A percentile compares a stretch with the other conserved stretches of the same genome.
phyloP scores from a whole-genome alignment of 768 basidiomycete species.

The Macrolepiota dolichaula region DNA sequence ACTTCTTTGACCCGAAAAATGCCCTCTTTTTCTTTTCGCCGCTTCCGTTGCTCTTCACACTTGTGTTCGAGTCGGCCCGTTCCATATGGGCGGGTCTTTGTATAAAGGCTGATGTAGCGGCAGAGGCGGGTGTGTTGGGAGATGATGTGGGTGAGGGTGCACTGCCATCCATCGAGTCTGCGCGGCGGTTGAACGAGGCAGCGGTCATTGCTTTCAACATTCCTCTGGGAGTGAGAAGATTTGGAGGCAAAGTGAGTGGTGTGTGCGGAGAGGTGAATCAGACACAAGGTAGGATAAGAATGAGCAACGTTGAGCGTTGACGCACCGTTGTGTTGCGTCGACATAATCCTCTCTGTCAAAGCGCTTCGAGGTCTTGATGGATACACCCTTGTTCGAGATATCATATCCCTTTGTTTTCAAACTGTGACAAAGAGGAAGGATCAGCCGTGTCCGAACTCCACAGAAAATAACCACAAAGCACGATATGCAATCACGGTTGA shows the following conservation, averaged over 20 bases:
- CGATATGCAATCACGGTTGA: background rate
- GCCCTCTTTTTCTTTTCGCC: conserved; percentile 24
- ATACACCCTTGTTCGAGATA: conserved; percentile 57
- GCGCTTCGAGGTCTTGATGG: conserved; percentile 59
- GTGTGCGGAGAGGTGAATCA: background rate
- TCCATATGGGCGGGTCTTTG: conserved; percentile 15
- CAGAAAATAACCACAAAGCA: background rate
- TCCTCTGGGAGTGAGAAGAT: conserved; percentile 31
- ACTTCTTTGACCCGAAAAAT: background rate
- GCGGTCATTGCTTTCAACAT: conserved; percentile 35
- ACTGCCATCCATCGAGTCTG: background rate
- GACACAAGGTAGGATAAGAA: background rate
- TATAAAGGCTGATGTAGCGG: background rate
- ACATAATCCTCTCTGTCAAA: conserved; percentile 64
- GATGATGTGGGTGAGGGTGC: background rate
- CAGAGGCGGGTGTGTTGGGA: background rate
- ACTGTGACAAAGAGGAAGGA: conserved; percentile 24
- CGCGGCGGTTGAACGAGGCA: conserved; percentile 8
- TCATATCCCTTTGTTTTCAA: conserved; percentile 55
- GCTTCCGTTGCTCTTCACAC: conserved; percentile 18
- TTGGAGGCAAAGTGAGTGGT: background rate
- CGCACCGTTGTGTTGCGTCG: conserved; percentile 71
- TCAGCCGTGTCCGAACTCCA: background rate
- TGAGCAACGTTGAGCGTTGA: background rate
- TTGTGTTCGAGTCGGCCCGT: conserved; percentile 22